Base-by-base conservation (phyloP, 805 yeast genomes). In the Saitoella complicata region DNA sequence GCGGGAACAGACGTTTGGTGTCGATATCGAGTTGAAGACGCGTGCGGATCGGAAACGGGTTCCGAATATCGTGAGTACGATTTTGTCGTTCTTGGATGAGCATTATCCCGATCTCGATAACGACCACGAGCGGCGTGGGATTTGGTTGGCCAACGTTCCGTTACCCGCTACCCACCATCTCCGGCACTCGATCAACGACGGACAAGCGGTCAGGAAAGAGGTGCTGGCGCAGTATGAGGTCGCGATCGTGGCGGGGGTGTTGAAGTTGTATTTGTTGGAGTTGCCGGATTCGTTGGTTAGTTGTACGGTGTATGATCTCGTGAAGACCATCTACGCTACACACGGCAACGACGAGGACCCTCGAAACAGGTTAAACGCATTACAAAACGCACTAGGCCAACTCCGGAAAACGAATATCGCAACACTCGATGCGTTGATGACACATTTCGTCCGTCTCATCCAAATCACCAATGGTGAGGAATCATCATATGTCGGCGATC, bases 201-300 rank as follows among this genome's bases (percentile, higher is more conserved):
- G 55, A 32, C 52, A 50, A 38, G 42, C 46, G 5, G 47, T 60
- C 34, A 46, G 48, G 45, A 50, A 58, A n/a, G 59, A 55, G 4
- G 47, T 62, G 11, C 55, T 64, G 41, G 47, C 58, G 1, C 58
- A 66, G 7, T 62, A 64, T 43, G 62, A 63, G 36, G 79, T 85
- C 1, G 70, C 75, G 41, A 69, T 75, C 0, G 71, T 80, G 7
- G 79, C 86, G 4, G 74, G 78, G 53, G 76, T 76, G 3, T 67
- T 84, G 51, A 80, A 81, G 57, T 67, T 83, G 34, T 84, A 80
- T 60, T 63, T 84, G 31, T 64, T 83, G 57, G 94, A 85, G 57
- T 67, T 84, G 40, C 94, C 94, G 0, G 84, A 78, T 49, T 78
- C 91, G 2, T 58, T 84, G 38, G 70, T 85, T 4, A 76, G 88